A percentile compares a stretch with the other conserved stretches of the same genome.
phyloP scores from a whole-genome alignment of 2,329 filamentous ascomycete species.

The Talaromyces sp. region DNA sequence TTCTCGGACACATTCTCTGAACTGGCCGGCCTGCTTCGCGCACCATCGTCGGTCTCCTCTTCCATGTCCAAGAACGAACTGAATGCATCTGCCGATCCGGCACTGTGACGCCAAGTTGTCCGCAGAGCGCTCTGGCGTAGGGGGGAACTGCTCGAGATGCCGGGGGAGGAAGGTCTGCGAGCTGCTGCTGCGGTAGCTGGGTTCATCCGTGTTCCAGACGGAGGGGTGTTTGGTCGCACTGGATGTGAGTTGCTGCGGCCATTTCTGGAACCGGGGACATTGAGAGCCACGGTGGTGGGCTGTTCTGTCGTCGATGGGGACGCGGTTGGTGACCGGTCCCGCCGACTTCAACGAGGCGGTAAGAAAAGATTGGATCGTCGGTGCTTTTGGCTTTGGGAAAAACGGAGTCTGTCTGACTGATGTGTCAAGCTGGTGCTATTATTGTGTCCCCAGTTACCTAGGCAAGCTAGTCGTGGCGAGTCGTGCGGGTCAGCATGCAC shows the following conservation, averaged over 20 bases:
- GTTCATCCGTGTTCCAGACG: slow-evolving; percentile 35
- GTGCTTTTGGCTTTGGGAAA: not conserved
- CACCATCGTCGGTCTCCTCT: slow-evolving; percentile 36
- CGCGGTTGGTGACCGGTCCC: slow-evolving; percentile 32
- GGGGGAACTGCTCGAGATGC: slow-evolving; percentile 29
- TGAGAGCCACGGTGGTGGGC: slow-evolving; percentile 26
- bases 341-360: slow-evolving; percentile 27
- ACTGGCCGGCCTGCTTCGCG: slow-evolving; percentile 14
- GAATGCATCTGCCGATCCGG: slow-evolving; percentile 39
- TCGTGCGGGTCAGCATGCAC: slow-evolving; percentile 1
- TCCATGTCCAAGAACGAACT: slow-evolving; percentile 44
- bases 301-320: slow-evolving; percentile 29
- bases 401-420: slow-evolving; percentile 8
- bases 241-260: slow-evolving; percentile 50
- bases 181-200: slow-evolving; percentile 5
- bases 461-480: not conserved
- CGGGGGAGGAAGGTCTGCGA: slow-evolving; percentile 29
- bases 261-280: slow-evolving; percentile 46
- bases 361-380: not conserved
- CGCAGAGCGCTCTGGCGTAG: slow-evolving; percentile 33
- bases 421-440: slow-evolving; percentile 2
- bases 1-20: slow-evolving; percentile 10
- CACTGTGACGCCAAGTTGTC: slow-evolving; percentile 39
- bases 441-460: not conserved
- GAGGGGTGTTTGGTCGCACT: slow-evolving; percentile 48